These are phyloP conservation scores for Pseudogymnoascus sp. DNA, from an alignment of 2,329 filamentous ascomycete species.

Conservation along the genomic window DNA sequence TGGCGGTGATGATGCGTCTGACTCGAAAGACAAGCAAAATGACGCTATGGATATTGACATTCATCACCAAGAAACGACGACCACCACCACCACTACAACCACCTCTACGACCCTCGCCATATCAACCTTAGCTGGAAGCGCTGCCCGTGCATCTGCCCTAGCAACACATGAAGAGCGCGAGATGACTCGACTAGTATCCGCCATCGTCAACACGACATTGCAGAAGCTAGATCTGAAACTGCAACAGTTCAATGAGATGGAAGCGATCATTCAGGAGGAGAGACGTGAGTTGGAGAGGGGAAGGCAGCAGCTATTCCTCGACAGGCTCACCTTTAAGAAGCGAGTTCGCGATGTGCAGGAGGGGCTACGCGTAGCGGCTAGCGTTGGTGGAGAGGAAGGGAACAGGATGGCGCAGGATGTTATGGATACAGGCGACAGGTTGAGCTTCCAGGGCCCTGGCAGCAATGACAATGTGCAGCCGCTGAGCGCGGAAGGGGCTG, in stretches of 20 bases:
- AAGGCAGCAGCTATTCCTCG: conserved; percentile 86
- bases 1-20: conserved; percentile 32
- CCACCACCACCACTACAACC: conserved; percentile 40
- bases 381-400: conserved; percentile 31
- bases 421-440: conserved; percentile 34
- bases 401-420: conserved; percentile 28
- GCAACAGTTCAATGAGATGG: conserved; percentile 93
- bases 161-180: conserved; percentile 95
- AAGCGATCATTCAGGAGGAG: conserved; percentile 83
- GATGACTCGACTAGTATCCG: conserved; percentile 87
- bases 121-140: conserved; percentile 77
- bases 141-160: conserved; percentile 76
- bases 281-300: conserved; percentile 85
- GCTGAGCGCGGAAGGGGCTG: conserved; percentile 42
- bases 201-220: conserved; percentile 86
- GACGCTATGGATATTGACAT: conserved; percentile 59
- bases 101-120: conserved; percentile 53
- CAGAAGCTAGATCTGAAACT: conserved; percentile 95
- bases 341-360: conserved; percentile 78
- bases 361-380: conserved; percentile 45
- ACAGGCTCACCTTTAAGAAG: conserved; percentile 82
- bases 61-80: conserved; percentile 39
- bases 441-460: conserved; percentile 44
- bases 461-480: conserved; percentile 38
- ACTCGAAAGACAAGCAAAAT: conserved; percentile 46